Evolutionary conservation across 148 eudicot species (phyloP).

Genomic region (Persicaria maculosa): DNA sequence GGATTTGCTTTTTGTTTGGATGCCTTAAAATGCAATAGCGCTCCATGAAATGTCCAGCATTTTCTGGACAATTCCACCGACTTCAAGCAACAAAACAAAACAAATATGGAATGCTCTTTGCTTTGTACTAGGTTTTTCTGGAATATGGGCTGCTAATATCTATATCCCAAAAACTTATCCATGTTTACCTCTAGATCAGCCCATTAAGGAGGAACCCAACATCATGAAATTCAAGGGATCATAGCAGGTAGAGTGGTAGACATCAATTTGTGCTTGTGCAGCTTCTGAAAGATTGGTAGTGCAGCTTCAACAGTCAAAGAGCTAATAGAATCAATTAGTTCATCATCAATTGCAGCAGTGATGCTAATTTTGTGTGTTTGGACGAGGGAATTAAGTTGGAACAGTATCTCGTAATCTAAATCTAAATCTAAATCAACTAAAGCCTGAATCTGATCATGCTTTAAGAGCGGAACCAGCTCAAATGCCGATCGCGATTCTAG

Average conservation of each 20-base stretch:
- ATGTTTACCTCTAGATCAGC: too few species aligned
- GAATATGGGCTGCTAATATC: too few species aligned
- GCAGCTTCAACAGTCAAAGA: constrained; percentile 42
- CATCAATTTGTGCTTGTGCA: constrained; percentile 75
- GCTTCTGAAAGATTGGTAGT: constrained; percentile 46
- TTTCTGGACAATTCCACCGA: too few species aligned
- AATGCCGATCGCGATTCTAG: constrained; percentile 38
- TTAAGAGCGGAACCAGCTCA: constrained; percentile 71
- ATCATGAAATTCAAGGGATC: constrained; percentile 66
- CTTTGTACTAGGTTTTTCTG: too few species aligned
- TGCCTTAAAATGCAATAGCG: too few species aligned
- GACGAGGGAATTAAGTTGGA: constrained; percentile 83
- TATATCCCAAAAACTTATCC: too few species aligned
- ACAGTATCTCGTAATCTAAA: constrained; percentile 65
- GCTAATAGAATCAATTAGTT: constrained; percentile 51
- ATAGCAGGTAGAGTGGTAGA: constrained; percentile 35
- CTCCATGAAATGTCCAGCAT: too few species aligned
- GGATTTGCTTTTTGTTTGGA: too few species aligned
- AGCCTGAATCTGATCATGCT: constrained; percentile 18
- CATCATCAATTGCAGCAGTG: constrained; percentile 42
- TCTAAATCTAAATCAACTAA: constrained; percentile 11
- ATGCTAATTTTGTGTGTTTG: constrained; percentile 80
- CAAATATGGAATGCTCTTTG: too few species aligned
- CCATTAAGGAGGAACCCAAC: too few species aligned
- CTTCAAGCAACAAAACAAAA: too few species aligned